phyloP scores from a whole-genome alignment of 2,329 filamentous ascomycete species.

The Ilyonectria robusta region DNA sequence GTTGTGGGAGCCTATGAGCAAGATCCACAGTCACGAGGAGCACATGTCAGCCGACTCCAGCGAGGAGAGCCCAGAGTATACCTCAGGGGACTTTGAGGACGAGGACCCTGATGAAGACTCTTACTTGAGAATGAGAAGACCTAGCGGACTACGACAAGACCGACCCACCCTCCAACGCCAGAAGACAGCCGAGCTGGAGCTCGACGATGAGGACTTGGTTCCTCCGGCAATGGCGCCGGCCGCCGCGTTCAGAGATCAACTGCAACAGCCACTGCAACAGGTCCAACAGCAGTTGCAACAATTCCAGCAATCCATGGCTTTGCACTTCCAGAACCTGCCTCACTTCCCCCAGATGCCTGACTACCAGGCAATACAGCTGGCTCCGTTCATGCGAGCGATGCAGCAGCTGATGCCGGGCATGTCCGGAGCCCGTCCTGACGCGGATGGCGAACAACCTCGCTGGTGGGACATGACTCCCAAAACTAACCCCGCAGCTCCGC shows the following conservation, averaged over 20 bases:
- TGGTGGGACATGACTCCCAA: constrained; percentile 78
- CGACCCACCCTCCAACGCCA: constrained; percentile 55
- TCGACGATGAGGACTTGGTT: constrained; percentile 52
- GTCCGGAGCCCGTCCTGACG: constrained; percentile 64
- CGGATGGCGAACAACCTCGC: constrained; percentile 59
- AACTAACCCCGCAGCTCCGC: constrained; percentile 68
- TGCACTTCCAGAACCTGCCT: constrained; percentile 73
- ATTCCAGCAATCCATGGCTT: constrained; percentile 79
- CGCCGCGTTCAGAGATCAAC: constrained; percentile 79
- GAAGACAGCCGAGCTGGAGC: constrained; percentile 52
- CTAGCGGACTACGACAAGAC: constrained; percentile 49
- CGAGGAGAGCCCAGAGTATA: constrained; percentile 61
- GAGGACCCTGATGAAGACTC: constrained; percentile 57
- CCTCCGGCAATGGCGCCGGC: constrained; percentile 75
- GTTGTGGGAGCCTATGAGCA: constrained; percentile 71
- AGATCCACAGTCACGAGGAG: constrained; percentile 51
- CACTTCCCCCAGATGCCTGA: constrained; percentile 75
- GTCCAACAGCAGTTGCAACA: constrained; percentile 85
- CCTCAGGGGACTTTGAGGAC: constrained; percentile 60
- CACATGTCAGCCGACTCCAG: constrained; percentile 59
- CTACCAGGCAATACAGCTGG: constrained; percentile 74
- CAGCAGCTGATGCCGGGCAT: constrained; percentile 81
- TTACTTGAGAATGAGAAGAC: constrained; percentile 54
- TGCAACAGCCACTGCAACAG: constrained; percentile 80
- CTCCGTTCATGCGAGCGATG: constrained; percentile 78